Percentiles rank a stretch among this genome's conserved stretches.
Conservation (phyloP, 805 yeast genomes). For the Ogataea nonfermentans region DNA sequence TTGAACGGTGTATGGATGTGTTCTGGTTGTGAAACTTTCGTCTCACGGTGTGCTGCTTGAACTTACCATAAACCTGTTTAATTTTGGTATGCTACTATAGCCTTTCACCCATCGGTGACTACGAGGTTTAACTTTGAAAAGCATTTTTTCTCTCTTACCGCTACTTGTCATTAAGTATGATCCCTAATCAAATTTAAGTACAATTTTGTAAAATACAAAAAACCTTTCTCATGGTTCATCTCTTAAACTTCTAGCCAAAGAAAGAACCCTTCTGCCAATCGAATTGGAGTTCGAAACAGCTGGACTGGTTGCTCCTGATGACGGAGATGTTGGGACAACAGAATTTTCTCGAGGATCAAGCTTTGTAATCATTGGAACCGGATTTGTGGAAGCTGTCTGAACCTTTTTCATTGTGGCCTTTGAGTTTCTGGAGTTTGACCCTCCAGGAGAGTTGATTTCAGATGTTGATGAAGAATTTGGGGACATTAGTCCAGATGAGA, state of each 20-base stretch:
- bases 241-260: slow-evolving; percentile 23
- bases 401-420: slow-evolving; percentile 19
- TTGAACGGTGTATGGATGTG: too few species aligned
- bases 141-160: too few species aligned
- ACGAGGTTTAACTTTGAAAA: too few species aligned
- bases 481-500: slow-evolving; percentile 61
- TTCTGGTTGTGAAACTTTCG: too few species aligned
- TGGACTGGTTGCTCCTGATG: slow-evolving; percentile 10
- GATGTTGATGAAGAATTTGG: slow-evolving; percentile 39
- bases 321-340: slow-evolving; percentile 10
- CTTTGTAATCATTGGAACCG: slow-evolving; percentile 33
- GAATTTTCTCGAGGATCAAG: slow-evolving; percentile 22
- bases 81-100: too few species aligned
- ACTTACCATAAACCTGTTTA: too few species aligned
- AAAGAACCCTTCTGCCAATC: slow-evolving; percentile 28
- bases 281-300: slow-evolving; percentile 18
- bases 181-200: neutral
- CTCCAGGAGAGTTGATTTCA: slow-evolving; percentile 16
- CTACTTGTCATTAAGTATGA: too few species aligned
- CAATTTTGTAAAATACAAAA: neutral
- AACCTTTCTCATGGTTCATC: slow-evolving; percentile 3
- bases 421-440: slow-evolving; percentile 3
- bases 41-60: too few species aligned
- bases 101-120: too few species aligned
- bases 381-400: slow-evolving; percentile 26